Conservation (phyloP, 2,329 filamentous ascomycete species). For the Emergomyces pasteurianus region DNA sequence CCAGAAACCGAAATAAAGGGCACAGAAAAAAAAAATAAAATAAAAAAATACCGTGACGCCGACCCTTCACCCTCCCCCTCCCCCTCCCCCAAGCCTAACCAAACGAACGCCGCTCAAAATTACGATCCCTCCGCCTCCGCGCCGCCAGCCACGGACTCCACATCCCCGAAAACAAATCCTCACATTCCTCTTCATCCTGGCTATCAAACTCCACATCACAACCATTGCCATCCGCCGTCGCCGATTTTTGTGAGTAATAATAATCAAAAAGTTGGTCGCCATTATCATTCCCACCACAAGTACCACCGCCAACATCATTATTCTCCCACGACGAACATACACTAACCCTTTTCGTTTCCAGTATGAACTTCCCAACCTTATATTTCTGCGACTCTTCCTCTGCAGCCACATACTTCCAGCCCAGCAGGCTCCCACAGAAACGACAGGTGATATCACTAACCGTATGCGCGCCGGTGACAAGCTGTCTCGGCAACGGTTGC, state of each 20-base stretch:
- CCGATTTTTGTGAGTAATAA: not conserved
- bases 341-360: constrained; percentile 47
- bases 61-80: not conserved
- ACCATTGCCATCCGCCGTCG: constrained; percentile 5
- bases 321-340: constrained; percentile 42
- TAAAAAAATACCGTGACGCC: not conserved
- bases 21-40: not conserved
- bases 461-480: constrained; percentile 52
- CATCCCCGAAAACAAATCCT: constrained; percentile 51
- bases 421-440: constrained; percentile 44
- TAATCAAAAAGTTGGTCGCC: not conserved
- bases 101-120: constrained; percentile 16
- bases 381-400: constrained; percentile 51
- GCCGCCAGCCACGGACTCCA: constrained; percentile 46
- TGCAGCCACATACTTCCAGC: constrained; percentile 54
- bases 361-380: constrained; percentile 55
- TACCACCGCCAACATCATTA: constrained; percentile 8
- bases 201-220: constrained; percentile 48
- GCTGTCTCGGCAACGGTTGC: constrained; percentile 44
- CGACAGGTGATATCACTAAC: constrained; percentile 49
- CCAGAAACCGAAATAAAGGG: not conserved
- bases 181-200: constrained; percentile 55
- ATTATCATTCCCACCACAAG: not conserved
- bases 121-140: constrained; percentile 29
- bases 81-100: not conserved